Evolutionary conservation across 2,329 filamentous ascomycete species (phyloP).

Genomic region (Talaromyces atroroseus): DNA sequence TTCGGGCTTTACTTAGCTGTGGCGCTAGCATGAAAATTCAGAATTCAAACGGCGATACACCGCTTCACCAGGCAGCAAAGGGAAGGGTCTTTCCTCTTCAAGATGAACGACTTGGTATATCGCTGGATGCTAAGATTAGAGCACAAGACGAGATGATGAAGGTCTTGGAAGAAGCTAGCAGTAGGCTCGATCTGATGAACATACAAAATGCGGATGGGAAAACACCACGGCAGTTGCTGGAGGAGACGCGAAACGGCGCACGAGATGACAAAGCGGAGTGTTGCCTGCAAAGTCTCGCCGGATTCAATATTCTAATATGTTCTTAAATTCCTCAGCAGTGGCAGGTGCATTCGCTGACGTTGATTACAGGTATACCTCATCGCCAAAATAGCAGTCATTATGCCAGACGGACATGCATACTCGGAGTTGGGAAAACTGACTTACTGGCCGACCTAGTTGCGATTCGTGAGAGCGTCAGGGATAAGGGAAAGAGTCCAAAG

Average conservation of each 20-base stretch:
- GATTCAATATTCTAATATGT: no score
- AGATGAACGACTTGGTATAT: neutral
- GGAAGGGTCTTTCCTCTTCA: slow-evolving; percentile 7
- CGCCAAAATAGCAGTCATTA: no score
- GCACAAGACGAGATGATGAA: slow-evolving; percentile 12
- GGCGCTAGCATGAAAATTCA: slow-evolving; percentile 5
- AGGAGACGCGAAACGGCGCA: slow-evolving; percentile 8
- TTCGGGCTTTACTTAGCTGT: slow-evolving; percentile 7
- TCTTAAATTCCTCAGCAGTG: no score
- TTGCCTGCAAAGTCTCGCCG: no score
- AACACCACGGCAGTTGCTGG: slow-evolving; percentile 9
- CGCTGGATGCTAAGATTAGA: slow-evolving; percentile 9
- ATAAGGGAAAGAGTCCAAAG: no score
- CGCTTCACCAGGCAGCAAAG: slow-evolving; percentile 10
- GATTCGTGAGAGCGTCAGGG: no score
- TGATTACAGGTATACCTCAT: no score
- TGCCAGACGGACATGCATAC: no score
- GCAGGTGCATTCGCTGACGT: no score
- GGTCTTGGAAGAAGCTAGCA: slow-evolving; percentile 8
- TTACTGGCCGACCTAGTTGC: no score
- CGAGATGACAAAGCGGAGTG: no score
- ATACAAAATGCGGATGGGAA: slow-evolving; percentile 8
- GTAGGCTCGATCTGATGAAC: slow-evolving; percentile 2
- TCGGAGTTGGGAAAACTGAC: no score
- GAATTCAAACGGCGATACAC: slow-evolving; percentile 8